Evolutionary conservation across 257 asterid species (phyloP), one percentile per base, ranked within the genome.

Genomic region (Fraxinus excelsior): DNA sequence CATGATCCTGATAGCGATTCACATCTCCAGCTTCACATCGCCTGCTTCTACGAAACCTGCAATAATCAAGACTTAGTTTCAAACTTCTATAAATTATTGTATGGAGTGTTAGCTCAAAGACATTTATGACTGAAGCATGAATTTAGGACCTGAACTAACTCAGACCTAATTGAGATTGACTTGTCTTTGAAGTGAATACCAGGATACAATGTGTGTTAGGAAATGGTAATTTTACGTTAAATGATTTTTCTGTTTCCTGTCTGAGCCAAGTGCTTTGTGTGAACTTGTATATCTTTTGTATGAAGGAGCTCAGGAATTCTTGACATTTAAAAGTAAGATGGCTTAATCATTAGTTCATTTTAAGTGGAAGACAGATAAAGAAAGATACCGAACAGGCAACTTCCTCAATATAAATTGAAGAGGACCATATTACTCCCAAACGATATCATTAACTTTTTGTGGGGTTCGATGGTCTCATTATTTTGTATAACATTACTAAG

Each of bases 1-100:
- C 56, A 78, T 49, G 65, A 51, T 68, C 73, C 53, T 25, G 62
- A 67, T 44, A 29, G 74, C 58, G 79, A 70, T 62, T 91, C 88
- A 91, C 95, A 86, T 92, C 88, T 88, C 96, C 86, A 87, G 80
- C 92, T 89, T 92, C 78, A 89, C 88, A 73, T 87, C 80, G 69
- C 84, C 82, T 71, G 84, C 75, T 79, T 88, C 93, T 2, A 64
- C 35, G 64, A 80, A 84, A 74, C 91, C 97, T 92, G 92, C 74
- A 84, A 68, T 62, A 65, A n/a, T 16, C 18, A 12, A 71, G 25
- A 10, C 21, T 35, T 9, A 82, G 72, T 80, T 79, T 74, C 65
- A 80, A 42, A 49, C 76, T 56, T 26, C 46, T 69, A 51, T 13
- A 42, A 12, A 46, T 68, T 42, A 71, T 70, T 7, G 16, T 38